phyloP scores from a whole-genome alignment of 2,329 filamentous ascomycete species.

The Neonectria coccinea region DNA sequence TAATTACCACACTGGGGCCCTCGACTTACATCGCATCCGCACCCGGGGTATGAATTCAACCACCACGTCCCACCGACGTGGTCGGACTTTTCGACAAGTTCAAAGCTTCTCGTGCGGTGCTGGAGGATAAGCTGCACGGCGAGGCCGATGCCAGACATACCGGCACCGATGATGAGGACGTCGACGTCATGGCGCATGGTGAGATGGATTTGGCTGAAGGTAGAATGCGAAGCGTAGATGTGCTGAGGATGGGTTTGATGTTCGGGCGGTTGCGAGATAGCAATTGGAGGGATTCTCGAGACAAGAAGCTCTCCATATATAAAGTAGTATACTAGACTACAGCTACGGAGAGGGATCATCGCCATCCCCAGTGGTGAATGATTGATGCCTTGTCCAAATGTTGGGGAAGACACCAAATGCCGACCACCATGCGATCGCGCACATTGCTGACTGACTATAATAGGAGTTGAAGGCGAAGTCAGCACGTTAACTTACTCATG shows the following conservation, averaged over 20 bases:
- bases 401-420: background rate
- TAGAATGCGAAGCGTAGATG: background rate
- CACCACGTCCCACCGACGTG: slow-evolving; percentile 44
- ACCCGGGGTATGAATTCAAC: slow-evolving; percentile 45
- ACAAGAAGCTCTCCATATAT: background rate
- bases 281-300: background rate
- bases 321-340: background rate
- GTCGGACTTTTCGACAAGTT: slow-evolving; percentile 41
- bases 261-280: background rate
- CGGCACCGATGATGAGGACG: slow-evolving; percentile 45
- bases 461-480: background rate
- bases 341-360: background rate
- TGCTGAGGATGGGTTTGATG: too few species aligned
- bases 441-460: background rate
- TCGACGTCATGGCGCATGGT: slow-evolving; percentile 35
- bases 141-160: slow-evolving; percentile 46
- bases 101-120: slow-evolving; percentile 36
- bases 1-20: background rate
- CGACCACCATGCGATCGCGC: background rate
- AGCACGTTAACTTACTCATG: too few species aligned
- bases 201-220: background rate
- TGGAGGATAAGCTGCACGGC: slow-evolving; percentile 40
- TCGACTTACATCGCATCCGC: slow-evolving; percentile 42
- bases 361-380: background rate
- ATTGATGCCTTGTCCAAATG: background rate